Evolutionary conservation across 768 basidiomycete genomes (phyloP), one percentile per base, ranked within the genome.

Genomic region (Leccinum pellstonianum): DNA sequence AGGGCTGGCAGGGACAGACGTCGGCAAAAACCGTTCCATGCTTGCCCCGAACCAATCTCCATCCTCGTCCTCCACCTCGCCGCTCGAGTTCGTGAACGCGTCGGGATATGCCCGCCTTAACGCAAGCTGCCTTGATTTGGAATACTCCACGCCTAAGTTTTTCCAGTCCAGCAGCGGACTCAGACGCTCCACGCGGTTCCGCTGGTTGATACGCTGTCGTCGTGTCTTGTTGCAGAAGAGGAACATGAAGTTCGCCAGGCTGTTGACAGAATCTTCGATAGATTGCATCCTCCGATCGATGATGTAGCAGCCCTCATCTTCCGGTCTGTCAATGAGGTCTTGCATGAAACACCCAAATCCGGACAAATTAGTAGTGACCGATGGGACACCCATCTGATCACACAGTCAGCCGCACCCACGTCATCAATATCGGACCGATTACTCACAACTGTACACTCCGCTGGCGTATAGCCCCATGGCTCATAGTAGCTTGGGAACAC

Each of bases 331-430:
- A 65, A 99, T 95, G 25, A 98, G 81, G 70, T 99, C 97, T 74
- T 96, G 93, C 92, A 98, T 95, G 80, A 97, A 98, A 72, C 91
- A 94, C 6, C 97, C 97, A 64, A 98, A 98, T 41, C 97, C 97
- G 17, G 95, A 97, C 31, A 99, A 80, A 77, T 99, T 99, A 54
- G 97, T 99, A 14, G 97, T 98, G 54, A 98, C 87, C 35, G 90
- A 92, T 0, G 97, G 97, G 53, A 99, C 94, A 61, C 97, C 97
- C 97, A 99, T 99, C 87, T 91, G 65, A 37, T 46, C 53, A 27
- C 58, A 14, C 51, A 35, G 55, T 70, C 55, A 63, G 62, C 43
- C 52, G 49, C 37, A 52, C 48, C 48, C 53, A 57, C 12, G 21
- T 51, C 25, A 51, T 3, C 57, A 31, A 54, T 15, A 53, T 47